Percentiles rank a stretch among this genome's conserved stretches.
phyloP scores from a whole-genome alignment of 768 basidiomycete genomes.

The Tephrocybe sp. region DNA sequence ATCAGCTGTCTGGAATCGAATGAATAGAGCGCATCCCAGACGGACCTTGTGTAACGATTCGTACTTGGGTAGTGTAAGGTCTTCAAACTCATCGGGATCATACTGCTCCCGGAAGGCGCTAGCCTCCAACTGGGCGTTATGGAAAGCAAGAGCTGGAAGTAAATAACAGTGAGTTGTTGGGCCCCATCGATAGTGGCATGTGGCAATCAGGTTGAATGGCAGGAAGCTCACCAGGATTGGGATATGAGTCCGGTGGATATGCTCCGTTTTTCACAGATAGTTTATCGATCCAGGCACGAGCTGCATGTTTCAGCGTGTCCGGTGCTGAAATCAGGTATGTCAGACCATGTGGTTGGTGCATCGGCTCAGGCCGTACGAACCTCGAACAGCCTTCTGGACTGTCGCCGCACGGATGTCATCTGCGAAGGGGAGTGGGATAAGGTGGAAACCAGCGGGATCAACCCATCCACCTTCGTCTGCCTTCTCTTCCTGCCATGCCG shows the following conservation, averaged over 20 bases:
- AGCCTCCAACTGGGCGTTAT: conserved; percentile 89
- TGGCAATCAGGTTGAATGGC: conserved; percentile 1
- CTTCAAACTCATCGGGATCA: conserved; percentile 74
- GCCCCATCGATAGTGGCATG: background rate
- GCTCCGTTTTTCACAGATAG: conserved; percentile 73
- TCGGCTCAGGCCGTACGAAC: conserved; percentile 33
- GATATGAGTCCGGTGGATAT: conserved; percentile 88
- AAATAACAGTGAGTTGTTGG: conserved; percentile 6
- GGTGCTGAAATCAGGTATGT: conserved; percentile 48
- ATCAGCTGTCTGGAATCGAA: conserved; percentile 17
- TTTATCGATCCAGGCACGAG: conserved; percentile 75
- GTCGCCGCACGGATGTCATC: conserved; percentile 90
- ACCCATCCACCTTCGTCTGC: conserved; percentile 70
- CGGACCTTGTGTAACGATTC: conserved; percentile 77
- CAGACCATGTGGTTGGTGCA: conserved; percentile 3
- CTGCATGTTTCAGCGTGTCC: conserved; percentile 64
- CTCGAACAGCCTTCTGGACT: conserved; percentile 61
- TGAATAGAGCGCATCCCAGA: conserved; percentile 30
- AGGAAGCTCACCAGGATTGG: conserved; percentile 76
- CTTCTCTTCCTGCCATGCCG: conserved; percentile 60
- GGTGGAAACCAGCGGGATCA: conserved; percentile 88
- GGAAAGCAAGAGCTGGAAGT: conserved; percentile 71
- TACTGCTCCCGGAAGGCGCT: conserved; percentile 92
- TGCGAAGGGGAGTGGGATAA: conserved; percentile 90
- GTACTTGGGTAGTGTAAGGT: conserved; percentile 77